A percentile compares a stretch with the other conserved stretches of the same genome.
Evolutionary conservation across 306 rosid species (phyloP).

Genomic region (Canavalia ensiformis): DNA sequence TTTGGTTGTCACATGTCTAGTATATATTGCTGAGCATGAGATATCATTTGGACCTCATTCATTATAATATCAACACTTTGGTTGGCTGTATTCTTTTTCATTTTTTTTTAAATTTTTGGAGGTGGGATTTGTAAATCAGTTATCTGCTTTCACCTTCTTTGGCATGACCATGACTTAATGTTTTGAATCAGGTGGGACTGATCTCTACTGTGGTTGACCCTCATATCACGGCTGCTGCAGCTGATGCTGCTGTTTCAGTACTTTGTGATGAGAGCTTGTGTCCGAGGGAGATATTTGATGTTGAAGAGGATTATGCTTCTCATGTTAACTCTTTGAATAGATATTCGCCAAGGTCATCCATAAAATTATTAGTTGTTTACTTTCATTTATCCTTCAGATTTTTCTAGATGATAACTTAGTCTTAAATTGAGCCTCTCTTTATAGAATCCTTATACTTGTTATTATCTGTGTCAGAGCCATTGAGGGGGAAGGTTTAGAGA

Average conservation of each 20-base stretch:
- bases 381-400: slow-evolving; percentile 29
- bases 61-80: slow-evolving; percentile 22
- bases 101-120: background rate
- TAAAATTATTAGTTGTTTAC: slow-evolving; percentile 9
- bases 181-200: slow-evolving; percentile 76
- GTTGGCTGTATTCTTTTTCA: background rate
- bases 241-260: slow-evolving; percentile 79
- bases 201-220: slow-evolving; percentile 84
- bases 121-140: background rate
- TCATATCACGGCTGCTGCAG: slow-evolving; percentile 83
- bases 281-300: slow-evolving; percentile 79
- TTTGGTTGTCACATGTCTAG: slow-evolving; percentile 10
- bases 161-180: slow-evolving; percentile 30
- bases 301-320: slow-evolving; percentile 58
- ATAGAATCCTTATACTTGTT: slow-evolving; percentile 42
- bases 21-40: background rate
- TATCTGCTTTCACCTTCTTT: slow-evolving; percentile 11
- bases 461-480: slow-evolving; percentile 58
- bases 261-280: slow-evolving; percentile 78
- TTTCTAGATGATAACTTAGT: slow-evolving; percentile 41
- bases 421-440: slow-evolving; percentile 32
- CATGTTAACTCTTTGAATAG: slow-evolving; percentile 51
- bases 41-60: slow-evolving; percentile 20
- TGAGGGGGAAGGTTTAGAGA: slow-evolving; percentile 62
- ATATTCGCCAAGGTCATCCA: slow-evolving; percentile 68